Evolutionary conservation across 2,329 filamentous ascomycete species (phyloP).

Genomic region (Microdochium paspali): DNA sequence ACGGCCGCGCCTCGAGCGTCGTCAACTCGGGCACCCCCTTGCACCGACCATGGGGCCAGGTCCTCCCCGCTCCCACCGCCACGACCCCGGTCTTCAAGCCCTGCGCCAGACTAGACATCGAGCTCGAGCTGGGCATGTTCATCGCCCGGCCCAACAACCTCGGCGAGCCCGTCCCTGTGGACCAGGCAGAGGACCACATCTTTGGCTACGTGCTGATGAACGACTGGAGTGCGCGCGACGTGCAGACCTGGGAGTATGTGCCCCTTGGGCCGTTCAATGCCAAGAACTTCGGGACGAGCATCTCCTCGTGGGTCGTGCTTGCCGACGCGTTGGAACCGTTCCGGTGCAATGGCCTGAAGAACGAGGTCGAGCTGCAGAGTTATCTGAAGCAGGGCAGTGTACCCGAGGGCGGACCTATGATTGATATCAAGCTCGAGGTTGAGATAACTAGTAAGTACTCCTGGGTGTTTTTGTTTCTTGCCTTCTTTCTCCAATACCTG

Average conservation of each 20-base stretch:
- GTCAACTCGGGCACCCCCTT: slow-evolving; percentile 68
- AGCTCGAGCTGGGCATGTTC: slow-evolving; percentile 71
- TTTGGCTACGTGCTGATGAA: slow-evolving; percentile 62
- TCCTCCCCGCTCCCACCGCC: neutral
- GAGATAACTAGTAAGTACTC: slow-evolving; percentile 26
- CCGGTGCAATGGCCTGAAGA: slow-evolving; percentile 12
- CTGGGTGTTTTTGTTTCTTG: neutral
- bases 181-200: slow-evolving; percentile 40
- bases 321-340: slow-evolving; percentile 39
- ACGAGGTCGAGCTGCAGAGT: slow-evolving; percentile 22
- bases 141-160: slow-evolving; percentile 53
- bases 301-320: slow-evolving; percentile 55
- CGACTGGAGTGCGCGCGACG: slow-evolving; percentile 55
- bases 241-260: slow-evolving; percentile 52
- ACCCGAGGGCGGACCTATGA: slow-evolving; percentile 23
- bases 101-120: slow-evolving; percentile 58
- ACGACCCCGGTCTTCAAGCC: slow-evolving; percentile 26
- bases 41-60: slow-evolving; percentile 61
- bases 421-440: slow-evolving; percentile 27
- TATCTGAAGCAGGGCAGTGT: slow-evolving; percentile 51
- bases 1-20: slow-evolving; percentile 68
- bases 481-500: neutral
- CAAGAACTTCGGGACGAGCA: slow-evolving; percentile 50
- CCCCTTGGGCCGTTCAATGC: slow-evolving; percentile 53
- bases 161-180: neutral